Evolutionary conservation across 2,329 filamentous ascomycete species (phyloP), one percentile per base, ranked within the genome.

Genomic region (Penicillium sp.): DNA sequence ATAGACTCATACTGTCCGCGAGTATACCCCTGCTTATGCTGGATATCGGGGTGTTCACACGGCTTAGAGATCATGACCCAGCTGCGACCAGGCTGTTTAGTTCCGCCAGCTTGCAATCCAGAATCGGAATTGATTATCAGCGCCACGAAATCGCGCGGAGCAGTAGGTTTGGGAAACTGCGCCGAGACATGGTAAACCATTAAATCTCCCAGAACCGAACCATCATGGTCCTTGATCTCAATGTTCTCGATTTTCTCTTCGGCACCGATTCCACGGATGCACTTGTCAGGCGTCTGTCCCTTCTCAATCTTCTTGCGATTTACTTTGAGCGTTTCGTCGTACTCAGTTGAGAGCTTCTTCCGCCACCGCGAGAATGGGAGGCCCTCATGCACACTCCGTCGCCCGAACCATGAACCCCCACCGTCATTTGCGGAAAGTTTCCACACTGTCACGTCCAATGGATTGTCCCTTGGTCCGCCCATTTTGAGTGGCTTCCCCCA

Each of bases 21-120:
- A 49, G 96, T 90, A 71, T 88, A 93, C 17, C 90, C 90, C 58
- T 84, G 77, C 10, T 88, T 82, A 13, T 83, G 82, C 21, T 88
- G 87, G 35, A 89, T 88, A 58, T 91, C 86, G 0, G 88, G 86
- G 71, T 97, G 92, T 21, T 83, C 75, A 68, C 91, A 90, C 1
- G 93, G 93, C 73, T 89, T 92, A 2, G 92, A 96, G 3, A 97
- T 84, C 54, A 97, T 84, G 82, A 96, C 91, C 73, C 87, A 95
- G 69, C 93, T 89, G 61, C 89, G 80, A 9, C 86, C 85, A 38
- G 57, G 60, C 53, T 66, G 57, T 57, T 66, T 67, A 42, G 55
- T 67, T 47, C 52, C 63, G 47, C 64, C 61, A 43, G 63, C 23
- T 31, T 54, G 38, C 67, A 74, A 42, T 76, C 80, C 61, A 71